These are phyloP conservation scores for Lentinula lateritia DNA, from an alignment of 768 basidiomycete species.

Conservation along the genomic window DNA sequence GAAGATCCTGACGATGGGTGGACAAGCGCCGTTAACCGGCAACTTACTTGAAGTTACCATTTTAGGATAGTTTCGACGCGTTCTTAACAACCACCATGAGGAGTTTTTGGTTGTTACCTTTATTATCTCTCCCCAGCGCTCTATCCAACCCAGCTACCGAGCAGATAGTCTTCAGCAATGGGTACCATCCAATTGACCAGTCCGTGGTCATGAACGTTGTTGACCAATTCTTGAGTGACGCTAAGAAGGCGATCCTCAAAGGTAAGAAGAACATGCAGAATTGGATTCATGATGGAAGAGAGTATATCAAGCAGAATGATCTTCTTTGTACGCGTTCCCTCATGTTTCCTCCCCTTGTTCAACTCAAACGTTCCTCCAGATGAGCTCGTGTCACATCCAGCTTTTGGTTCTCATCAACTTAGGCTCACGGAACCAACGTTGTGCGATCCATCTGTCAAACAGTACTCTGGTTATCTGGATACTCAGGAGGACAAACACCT, in stretches of 20 bases:
- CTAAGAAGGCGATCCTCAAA: conserved; percentile 35
- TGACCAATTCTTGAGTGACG: conserved; percentile 32
- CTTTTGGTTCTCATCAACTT: conserved; percentile 46
- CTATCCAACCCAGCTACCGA: conserved; percentile 31
- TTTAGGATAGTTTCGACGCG: not conserved
- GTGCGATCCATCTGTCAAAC: conserved; percentile 77
- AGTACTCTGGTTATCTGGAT: conserved; percentile 82
- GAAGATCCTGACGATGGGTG: no score
- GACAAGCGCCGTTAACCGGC: not conserved
- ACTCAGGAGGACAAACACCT: conserved; percentile 74
- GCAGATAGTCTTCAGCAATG: conserved; percentile 39
- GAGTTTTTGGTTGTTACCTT: conserved; percentile 25
- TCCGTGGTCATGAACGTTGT: conserved; percentile 14
- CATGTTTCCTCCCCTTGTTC: not conserved
- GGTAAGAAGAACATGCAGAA: conserved; percentile 49
- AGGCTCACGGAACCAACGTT: conserved; percentile 63
- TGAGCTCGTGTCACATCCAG: conserved; percentile 56
- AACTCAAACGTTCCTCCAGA: conserved; percentile 31
- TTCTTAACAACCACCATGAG: conserved; percentile 29
- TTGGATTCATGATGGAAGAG: conserved; percentile 58
- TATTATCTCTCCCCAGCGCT: conserved; percentile 26
- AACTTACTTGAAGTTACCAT: not conserved
- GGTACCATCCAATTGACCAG: conserved; percentile 8
- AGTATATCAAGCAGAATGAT: conserved; percentile 68
- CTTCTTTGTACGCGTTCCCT: conserved; percentile 47